A percentile compares a stretch with the other conserved stretches of the same genome.
Evolutionary conservation across 2,329 filamentous ascomycete species (phyloP).

Genomic region (Alternaria brassicicola): DNA sequence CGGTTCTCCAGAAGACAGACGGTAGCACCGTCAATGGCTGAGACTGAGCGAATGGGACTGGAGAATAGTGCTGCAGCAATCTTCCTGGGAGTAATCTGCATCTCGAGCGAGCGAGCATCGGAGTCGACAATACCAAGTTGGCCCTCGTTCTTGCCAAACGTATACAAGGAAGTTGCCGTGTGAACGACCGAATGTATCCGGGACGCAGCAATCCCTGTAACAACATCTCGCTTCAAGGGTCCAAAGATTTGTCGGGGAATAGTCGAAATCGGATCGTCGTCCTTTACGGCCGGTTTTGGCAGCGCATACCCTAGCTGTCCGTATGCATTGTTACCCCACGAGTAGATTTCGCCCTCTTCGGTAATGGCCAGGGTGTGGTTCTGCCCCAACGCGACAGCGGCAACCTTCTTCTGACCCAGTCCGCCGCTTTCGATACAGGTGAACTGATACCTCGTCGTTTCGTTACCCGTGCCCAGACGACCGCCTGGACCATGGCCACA

Average conservation of each 20-base stretch:
- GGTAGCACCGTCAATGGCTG: conserved; percentile 89
- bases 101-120: conserved; percentile 85
- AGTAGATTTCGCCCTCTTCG: conserved; percentile 87
- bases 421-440: conserved; percentile 78
- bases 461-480: conserved; percentile 85
- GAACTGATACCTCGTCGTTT: conserved; percentile 87
- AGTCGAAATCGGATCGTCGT: conserved; percentile 83
- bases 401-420: conserved; percentile 74
- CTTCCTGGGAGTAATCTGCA: conserved; percentile 81
- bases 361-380: conserved; percentile 89
- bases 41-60: conserved; percentile 75
- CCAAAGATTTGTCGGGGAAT: conserved; percentile 90
- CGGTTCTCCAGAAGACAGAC: conserved; percentile 83
- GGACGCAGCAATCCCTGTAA: conserved; percentile 86
- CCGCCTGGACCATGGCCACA: conserved; percentile 92
- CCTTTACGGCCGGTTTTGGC: conserved; percentile 68
- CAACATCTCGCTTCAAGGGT: conserved; percentile 80
- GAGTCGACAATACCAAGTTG: conserved; percentile 94
- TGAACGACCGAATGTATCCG: conserved; percentile 90
- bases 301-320: conserved; percentile 87
- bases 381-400: conserved; percentile 82
- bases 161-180: conserved; percentile 80
- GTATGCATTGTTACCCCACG: conserved; percentile 88
- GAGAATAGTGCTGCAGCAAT: conserved; percentile 85
- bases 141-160: conserved; percentile 93